Conservation (phyloP, 2,329 filamentous ascomycete genomes). For the Helotiales sp. region DNA sequence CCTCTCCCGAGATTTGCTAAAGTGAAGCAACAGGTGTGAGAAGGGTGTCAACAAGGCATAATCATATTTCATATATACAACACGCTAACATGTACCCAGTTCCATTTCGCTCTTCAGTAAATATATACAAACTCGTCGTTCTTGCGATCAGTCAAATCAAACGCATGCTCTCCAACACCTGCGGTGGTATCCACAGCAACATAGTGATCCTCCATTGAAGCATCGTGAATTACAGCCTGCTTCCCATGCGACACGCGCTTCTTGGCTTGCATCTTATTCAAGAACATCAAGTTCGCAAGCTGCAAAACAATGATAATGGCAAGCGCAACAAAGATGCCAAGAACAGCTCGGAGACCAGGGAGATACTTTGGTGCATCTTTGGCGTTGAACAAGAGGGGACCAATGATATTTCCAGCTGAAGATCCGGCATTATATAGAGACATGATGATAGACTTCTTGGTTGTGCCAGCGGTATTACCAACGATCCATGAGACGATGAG, state of each 20-base stretch:
- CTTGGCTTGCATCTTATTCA: slow-evolving; percentile 61
- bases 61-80: neutral
- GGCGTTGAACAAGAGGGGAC: slow-evolving; percentile 64
- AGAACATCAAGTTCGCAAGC: slow-evolving; percentile 56
- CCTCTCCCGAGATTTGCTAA: too few relatives aligned
- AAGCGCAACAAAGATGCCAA: slow-evolving; percentile 60
- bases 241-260: slow-evolving; percentile 64
- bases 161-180: slow-evolving; percentile 54
- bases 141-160: slow-evolving; percentile 67
- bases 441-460: slow-evolving; percentile 69
- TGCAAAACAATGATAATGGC: slow-evolving; percentile 59
- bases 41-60: neutral
- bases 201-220: slow-evolving; percentile 63
- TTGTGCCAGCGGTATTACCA: slow-evolving; percentile 69
- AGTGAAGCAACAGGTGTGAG: too few relatives aligned
- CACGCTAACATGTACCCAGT: too few relatives aligned
- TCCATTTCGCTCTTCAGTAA: slow-evolving; percentile 46
- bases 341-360: slow-evolving; percentile 59
- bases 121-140: slow-evolving; percentile 73
- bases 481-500: slow-evolving; percentile 72
- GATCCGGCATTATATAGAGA: slow-evolving; percentile 67
- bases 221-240: slow-evolving; percentile 61
- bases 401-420: slow-evolving; percentile 69
- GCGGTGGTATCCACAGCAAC: slow-evolving; percentile 44
- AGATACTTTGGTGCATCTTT: slow-evolving; percentile 63